Conservation (phyloP, 1,284 basidiomycete species). For the Boletus subluridellus region DNA sequence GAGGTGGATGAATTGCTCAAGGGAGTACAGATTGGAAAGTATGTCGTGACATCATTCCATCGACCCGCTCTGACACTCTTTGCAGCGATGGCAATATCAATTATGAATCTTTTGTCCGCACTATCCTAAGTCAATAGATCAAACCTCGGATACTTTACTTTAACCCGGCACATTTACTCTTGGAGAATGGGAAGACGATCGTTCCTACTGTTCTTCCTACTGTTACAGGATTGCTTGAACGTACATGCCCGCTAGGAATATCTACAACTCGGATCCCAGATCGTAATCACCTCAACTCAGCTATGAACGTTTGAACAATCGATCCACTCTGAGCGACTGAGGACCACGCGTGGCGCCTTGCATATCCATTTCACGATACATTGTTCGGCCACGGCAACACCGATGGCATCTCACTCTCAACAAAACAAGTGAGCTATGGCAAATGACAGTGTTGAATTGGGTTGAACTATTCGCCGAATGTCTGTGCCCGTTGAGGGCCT, state of each 20-base stretch:
- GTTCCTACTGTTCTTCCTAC: not conserved
- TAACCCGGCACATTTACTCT: not conserved
- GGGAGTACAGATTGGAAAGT: constrained; percentile 86
- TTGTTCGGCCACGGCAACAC: not conserved
- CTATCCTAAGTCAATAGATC: constrained; percentile 28
- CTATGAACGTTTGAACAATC: not conserved
- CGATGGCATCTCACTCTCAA: not conserved
- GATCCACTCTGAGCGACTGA: not conserved
- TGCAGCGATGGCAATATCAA: constrained; percentile 92
- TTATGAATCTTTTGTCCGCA: constrained; percentile 69
- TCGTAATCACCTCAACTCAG: not conserved
- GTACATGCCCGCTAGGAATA: not conserved
- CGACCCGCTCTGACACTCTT: constrained; percentile 14
- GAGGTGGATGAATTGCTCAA: constrained; percentile 98
- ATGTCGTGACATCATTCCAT: constrained; percentile 34
- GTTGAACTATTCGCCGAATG: not conserved
- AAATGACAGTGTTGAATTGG: not conserved
- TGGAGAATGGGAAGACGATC: not conserved
- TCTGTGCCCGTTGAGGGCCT: constrained; percentile 15
- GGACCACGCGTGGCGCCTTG: not conserved
- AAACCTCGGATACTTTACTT: not conserved
- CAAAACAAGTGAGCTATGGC: not conserved
- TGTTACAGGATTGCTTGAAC: not conserved
- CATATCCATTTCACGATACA: not conserved
- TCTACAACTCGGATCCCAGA: not conserved